These are phyloP conservation scores for Fagopyrum tataricum DNA, from an alignment of 148 eudicot species.

Conservation along the genomic window DNA sequence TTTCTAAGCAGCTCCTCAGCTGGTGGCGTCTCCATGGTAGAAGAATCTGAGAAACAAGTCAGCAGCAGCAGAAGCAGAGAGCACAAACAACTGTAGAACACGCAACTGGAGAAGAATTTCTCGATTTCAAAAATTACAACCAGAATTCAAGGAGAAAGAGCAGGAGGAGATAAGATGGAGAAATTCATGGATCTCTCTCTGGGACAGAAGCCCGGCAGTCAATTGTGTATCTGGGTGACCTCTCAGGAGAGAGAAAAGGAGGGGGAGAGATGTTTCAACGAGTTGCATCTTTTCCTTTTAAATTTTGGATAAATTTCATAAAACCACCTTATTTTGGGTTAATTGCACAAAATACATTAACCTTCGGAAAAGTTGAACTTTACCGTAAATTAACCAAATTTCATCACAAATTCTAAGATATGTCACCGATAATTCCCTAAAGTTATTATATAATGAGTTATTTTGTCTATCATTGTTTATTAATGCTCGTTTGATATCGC, in stretches of 20 bases:
- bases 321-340: too few relatives aligned
- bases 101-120: not conserved
- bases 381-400: too few relatives aligned
- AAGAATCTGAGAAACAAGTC: not conserved
- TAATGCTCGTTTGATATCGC: too few relatives aligned
- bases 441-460: too few relatives aligned
- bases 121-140: not conserved
- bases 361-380: too few relatives aligned
- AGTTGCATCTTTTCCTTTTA: not conserved
- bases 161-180: constrained; percentile 7
- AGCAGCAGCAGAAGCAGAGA: not conserved
- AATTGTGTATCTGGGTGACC: constrained; percentile 11
- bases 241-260: not conserved
- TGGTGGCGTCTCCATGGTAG: constrained; percentile 33
- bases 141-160: not conserved
- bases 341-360: too few relatives aligned
- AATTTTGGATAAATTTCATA: not conserved
- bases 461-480: too few relatives aligned
- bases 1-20: constrained; percentile 68
- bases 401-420: too few relatives aligned
- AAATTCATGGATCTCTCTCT: constrained; percentile 21
- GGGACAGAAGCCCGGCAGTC: constrained; percentile 1
- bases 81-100: not conserved
- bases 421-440: too few relatives aligned
- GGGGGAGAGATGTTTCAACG: not conserved